Evolutionary conservation across 805 yeast species (phyloP).

Genomic region (Suhomyces tanzawaensis): DNA sequence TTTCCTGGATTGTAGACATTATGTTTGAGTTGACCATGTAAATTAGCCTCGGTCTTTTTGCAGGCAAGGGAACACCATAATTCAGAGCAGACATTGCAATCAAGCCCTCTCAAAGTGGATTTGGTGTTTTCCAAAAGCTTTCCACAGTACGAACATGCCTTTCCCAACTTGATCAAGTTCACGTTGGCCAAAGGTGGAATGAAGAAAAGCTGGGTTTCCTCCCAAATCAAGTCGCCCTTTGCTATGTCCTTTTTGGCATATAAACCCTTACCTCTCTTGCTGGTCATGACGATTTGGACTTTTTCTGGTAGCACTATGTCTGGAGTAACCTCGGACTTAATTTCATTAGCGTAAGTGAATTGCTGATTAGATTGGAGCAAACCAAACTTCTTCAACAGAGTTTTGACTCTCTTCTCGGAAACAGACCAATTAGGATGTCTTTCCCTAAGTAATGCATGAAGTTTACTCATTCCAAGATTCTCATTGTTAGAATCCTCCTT

Average conservation of each 20-base stretch:
- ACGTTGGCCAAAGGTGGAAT: slow-evolving; percentile 69
- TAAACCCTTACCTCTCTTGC: slow-evolving; percentile 59
- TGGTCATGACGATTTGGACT: slow-evolving; percentile 48
- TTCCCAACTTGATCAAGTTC: slow-evolving; percentile 55
- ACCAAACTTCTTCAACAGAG: slow-evolving; percentile 55
- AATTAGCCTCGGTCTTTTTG: slow-evolving; percentile 43
- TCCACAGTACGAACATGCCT: slow-evolving; percentile 75
- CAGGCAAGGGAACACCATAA: slow-evolving; percentile 71
- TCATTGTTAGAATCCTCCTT: slow-evolving; percentile 63
- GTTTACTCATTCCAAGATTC: slow-evolving; percentile 50
- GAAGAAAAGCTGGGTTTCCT: slow-evolving; percentile 57
- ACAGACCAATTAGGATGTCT: slow-evolving; percentile 62
- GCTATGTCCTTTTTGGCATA: slow-evolving; percentile 47
- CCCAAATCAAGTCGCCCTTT: slow-evolving; percentile 57
- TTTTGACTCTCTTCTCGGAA: slow-evolving; percentile 55
- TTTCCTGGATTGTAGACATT: slow-evolving; percentile 34
- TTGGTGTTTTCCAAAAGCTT: slow-evolving; percentile 38
- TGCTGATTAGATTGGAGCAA: slow-evolving; percentile 38
- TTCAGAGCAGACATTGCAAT: slow-evolving; percentile 62
- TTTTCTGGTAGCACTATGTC: slow-evolving; percentile 36
- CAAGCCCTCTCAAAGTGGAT: slow-evolving; percentile 47
- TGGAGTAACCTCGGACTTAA: slow-evolving; percentile 51
- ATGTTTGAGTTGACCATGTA: slow-evolving; percentile 61
- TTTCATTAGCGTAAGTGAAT: slow-evolving; percentile 52
- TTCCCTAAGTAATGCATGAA: slow-evolving; percentile 49